A percentile compares a stretch with the other conserved stretches of the same genome.
Evolutionary conservation across 192 early-diverging fungal genomes (phyloP).

Genomic region (Lunasporangiospora selenospora): DNA sequence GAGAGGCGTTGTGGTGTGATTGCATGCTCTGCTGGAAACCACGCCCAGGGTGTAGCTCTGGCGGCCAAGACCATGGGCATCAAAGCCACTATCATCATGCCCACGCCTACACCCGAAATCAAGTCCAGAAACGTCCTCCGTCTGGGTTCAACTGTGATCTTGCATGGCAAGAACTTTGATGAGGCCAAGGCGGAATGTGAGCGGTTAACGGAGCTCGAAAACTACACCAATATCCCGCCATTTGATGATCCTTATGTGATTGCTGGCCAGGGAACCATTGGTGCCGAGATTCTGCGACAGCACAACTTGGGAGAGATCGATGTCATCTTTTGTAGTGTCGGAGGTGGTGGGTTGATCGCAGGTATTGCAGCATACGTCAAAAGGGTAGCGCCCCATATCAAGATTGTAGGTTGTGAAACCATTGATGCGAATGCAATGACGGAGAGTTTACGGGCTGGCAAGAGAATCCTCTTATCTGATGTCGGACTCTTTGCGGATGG

Average conservation of each 20-base stretch:
- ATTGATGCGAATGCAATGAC: constrained; percentile 91
- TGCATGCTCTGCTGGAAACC: constrained; percentile 97
- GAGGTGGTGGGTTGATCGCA: constrained; percentile 93
- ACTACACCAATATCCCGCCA: constrained; percentile 93
- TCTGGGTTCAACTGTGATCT: constrained; percentile 88
- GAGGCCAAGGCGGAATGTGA: constrained; percentile 90
- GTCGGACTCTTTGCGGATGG: constrained; percentile 98
- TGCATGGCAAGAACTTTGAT: constrained; percentile 94
- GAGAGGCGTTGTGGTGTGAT: constrained; percentile 90
- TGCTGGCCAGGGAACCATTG: constrained; percentile 99
- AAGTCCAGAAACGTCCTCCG: constrained; percentile 92
- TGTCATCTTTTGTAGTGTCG: constrained; percentile 91
- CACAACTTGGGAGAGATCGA: constrained; percentile 69
- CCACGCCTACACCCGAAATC: constrained; percentile 75
- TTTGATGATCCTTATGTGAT: constrained; percentile 99
- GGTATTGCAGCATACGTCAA: constrained; percentile 96
- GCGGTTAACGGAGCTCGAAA: constrained; percentile 70
- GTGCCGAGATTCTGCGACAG: constrained; percentile 84
- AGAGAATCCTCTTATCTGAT: constrained; percentile 72
- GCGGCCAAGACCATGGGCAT: constrained; percentile 93
- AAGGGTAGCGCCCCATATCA: constrained; percentile 84
- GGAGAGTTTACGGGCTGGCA: constrained; percentile 68
- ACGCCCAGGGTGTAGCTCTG: constrained; percentile 97
- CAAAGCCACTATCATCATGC: constrained; percentile 98
- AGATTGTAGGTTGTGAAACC: constrained; percentile 93